Evolutionary conservation across 495 filamentous ascomycete species (phyloP), one percentile per base, ranked within the genome.

Genomic region (Alectoria sarmentosa): DNA sequence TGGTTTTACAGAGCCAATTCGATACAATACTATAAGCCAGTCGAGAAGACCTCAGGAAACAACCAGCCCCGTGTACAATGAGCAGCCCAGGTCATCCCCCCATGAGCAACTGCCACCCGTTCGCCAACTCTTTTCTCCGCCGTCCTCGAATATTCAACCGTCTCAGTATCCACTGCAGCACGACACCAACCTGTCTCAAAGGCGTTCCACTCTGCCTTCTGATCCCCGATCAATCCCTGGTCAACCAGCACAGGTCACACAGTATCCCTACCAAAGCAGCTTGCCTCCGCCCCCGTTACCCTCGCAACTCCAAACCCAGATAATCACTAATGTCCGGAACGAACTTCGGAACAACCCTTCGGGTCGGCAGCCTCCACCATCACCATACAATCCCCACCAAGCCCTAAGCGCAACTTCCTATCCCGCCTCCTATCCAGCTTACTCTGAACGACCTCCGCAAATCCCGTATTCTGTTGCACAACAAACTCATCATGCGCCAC

Each of bases 61-160:
- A 65, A 49, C 69, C 66, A 60, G 58, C 58, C 21, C 56, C 55
- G 54, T 67, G 59, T 65, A 65, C 61, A 44, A 68, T 15, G 63
- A 67, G n/a, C 70, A 65, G 42, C 68, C 67, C 28, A 70, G 65
- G 32, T 64, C 54, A 58, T 60, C 66, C 28, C 72, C 67, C 19
- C 56, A 41, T 32, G 74, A 78, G 58, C 75, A 76, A 46, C 73
- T 83, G 17, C 80, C 80, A 13, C 77, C 80, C 11, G 78, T 83
- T 37, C 78, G 78, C 55, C 77, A 80, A 61, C 65, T 83, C 42
- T 66, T 83, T 44, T 80, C 76, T 0, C 78, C 79, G 1, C 68
- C 63, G 15, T 67, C 74, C 37, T 68, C 73, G 32, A 75, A 65
- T 54, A 42, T 56, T n/a, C 49, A 66, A 39, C 4, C 65, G 3